Conservation (phyloP, 2,329 filamentous ascomycete species). For the Onygenales sp. region DNA sequence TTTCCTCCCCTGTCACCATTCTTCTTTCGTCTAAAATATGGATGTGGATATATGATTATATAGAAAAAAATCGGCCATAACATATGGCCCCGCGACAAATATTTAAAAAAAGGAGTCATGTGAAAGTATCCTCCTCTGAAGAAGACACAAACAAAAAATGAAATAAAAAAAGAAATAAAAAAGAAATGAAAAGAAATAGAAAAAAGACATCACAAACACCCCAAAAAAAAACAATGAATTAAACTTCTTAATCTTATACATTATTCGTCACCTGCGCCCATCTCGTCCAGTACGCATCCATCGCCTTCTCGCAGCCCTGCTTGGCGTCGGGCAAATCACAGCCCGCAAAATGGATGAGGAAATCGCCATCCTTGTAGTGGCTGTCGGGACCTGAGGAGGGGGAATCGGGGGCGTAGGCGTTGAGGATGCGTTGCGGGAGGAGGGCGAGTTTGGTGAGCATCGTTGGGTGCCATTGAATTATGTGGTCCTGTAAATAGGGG, state of each 20-base stretch:
- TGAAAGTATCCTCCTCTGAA: too few species aligned
- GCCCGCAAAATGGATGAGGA: constrained; percentile 67
- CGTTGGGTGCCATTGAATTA: constrained; percentile 94
- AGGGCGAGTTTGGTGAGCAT: constrained; percentile 82
- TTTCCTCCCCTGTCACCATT: too few species aligned
- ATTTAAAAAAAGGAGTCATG: too few species aligned
- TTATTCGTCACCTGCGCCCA: constrained; percentile 28
- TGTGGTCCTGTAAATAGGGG: constrained; percentile 56
- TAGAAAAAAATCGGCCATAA: too few species aligned
- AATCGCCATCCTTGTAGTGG: constrained; percentile 72
- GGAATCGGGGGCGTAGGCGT: constrained; percentile 57
- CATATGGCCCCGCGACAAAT: too few species aligned
- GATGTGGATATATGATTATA: too few species aligned
- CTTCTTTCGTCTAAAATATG: too few species aligned
- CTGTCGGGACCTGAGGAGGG: constrained; percentile 38
- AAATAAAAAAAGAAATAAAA: too few species aligned
- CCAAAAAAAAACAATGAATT: background rate
- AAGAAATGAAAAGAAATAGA: too few species aligned
- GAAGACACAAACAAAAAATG: too few species aligned
- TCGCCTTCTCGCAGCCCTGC: constrained; percentile 62
- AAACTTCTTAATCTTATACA: background rate
- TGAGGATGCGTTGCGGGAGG: constrained; percentile 76
- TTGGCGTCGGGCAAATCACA: constrained; percentile 49
- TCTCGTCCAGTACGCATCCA: constrained; percentile 44
- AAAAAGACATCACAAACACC: too few species aligned